Base-by-base conservation (phyloP, 306 rosid species). In the Canavalia ensiformis region DNA sequence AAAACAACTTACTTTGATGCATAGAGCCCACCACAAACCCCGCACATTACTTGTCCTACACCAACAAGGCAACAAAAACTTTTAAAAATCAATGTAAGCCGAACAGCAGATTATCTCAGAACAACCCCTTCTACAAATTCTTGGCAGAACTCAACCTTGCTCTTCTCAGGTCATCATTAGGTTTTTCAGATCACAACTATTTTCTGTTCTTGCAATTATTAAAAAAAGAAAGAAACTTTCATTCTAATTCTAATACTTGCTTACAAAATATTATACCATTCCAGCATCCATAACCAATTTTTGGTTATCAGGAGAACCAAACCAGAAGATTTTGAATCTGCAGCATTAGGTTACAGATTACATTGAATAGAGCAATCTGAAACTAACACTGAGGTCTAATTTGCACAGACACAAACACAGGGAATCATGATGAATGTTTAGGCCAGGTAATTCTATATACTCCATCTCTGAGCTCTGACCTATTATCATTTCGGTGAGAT, bases 401-500 rank as follows among this genome's bases (percentile, higher is more conserved):
- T 18, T 18, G 25, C 25, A 18, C 25, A 18, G 25, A 18, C 25
- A 18, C 25, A 18, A 18, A 18, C 25, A 18, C 25, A 18, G 25
- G 25, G 25, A 18, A 18, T 18, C 25, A 18, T 18, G 25, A 18
- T 18, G 25, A 18, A 18, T 18, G 25, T 18, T 18, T 18, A 18
- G 25, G 25, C 25, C 25, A 18, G 25, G 25, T 18, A 18, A 13
- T 30, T 68, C 28, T 56, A 31, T 55, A 57, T 45, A 64, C 30
- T 67, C 31, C 42, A 69, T 25, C 60, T 44, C 37, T 30, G 29
- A 11, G 69, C 69, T 35, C 58, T 4, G n/a, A 35, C 39, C 42
- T 37, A 41, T 6, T 49, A 46, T 62, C 62, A 35, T 77, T 66
- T 41, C 35, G 50, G 74, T 30, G 42, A 8, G 65, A 71, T 80